Evolutionary conservation across 306 rosid genomes (phyloP).

Genomic region (Castanopsis chinensis): DNA sequence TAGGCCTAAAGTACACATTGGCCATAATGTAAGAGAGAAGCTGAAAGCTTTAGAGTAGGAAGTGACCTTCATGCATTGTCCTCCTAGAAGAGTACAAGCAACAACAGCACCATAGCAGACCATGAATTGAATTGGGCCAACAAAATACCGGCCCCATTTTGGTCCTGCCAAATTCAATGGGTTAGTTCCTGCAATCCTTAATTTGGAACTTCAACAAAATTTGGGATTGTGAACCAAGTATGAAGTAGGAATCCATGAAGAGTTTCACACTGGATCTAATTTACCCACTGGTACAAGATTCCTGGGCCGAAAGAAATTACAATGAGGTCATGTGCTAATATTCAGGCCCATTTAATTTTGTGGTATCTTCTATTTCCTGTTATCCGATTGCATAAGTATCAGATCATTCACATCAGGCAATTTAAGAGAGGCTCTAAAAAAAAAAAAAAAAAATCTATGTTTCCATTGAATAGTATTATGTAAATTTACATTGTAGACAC

Average conservation of each 20-base stretch:
- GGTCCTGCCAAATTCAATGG: conserved; percentile 43
- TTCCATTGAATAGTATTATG: too few relatives aligned
- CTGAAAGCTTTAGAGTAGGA: not conserved
- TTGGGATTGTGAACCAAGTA: not conserved
- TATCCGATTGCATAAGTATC: too few relatives aligned
- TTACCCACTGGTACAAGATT: too few relatives aligned
- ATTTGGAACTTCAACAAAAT: not conserved
- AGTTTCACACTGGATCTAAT: too few relatives aligned
- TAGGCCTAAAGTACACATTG: too few relatives aligned
- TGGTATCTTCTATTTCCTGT: too few relatives aligned
- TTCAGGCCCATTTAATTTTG: too few relatives aligned
- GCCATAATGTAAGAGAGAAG: not conserved
- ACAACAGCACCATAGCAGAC: conserved; percentile 75
- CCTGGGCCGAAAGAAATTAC: too few relatives aligned
- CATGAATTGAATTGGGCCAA: conserved; percentile 65
- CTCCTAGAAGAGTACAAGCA: conserved; percentile 59
- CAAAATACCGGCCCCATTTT: conserved; percentile 63
- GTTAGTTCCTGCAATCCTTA: not conserved
- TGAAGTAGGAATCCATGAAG: not conserved
- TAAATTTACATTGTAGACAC: too few relatives aligned
- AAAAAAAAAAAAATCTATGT: too few relatives aligned
- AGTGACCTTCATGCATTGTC: conserved; percentile 78
- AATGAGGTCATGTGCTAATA: not conserved
- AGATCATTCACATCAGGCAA: too few relatives aligned
- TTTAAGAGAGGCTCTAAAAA: too few relatives aligned